Evolutionary conservation across 2,329 filamentous ascomycete genomes (phyloP).

Genomic region (Basipetospora chlamydospora): DNA sequence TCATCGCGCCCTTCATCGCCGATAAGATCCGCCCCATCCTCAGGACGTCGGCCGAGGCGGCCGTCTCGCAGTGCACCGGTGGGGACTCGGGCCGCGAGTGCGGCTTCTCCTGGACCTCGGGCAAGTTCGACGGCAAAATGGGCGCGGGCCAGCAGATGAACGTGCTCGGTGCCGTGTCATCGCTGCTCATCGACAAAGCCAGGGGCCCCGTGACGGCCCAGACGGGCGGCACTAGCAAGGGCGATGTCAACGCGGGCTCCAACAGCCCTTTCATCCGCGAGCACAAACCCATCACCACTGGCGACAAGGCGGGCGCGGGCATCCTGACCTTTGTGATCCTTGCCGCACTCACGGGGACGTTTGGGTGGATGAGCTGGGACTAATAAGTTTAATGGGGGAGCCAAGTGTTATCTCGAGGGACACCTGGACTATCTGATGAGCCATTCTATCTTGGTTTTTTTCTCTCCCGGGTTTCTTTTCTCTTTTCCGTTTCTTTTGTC

Average conservation of each 20-base stretch:
- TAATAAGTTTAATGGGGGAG: too few species aligned
- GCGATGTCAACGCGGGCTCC: conserved; percentile 27
- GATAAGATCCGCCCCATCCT: conserved; percentile 36
- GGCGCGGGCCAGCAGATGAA: conserved; percentile 48
- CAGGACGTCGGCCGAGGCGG: conserved; percentile 35
- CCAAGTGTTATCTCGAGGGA: too few species aligned
- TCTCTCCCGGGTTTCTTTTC: not conserved
- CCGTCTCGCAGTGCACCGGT: conserved; percentile 39
- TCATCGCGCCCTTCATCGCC: conserved; percentile 39
- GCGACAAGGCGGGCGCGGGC: conserved; percentile 31
- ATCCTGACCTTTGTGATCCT: conserved; percentile 32
- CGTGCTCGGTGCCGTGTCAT: conserved; percentile 39
- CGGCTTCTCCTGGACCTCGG: conserved; percentile 38
- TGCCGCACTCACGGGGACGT: conserved; percentile 22
- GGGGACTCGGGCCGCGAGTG: conserved; percentile 33
- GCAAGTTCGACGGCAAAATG: conserved; percentile 35
- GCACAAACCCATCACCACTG: conserved; percentile 23
- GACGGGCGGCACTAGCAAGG: conserved; percentile 36
- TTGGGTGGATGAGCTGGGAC: conserved; percentile 34
- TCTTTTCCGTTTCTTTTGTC: not conserved
- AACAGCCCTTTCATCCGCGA: conserved; percentile 19
- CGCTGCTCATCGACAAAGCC: conserved; percentile 29
- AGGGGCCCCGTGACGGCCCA: conserved; percentile 27
- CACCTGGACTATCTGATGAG: too few species aligned
- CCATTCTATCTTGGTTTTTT: not conserved